Conservation (phyloP, 129 eudicot genomes). For the Chrysanthemum lavandulifolium region DNA sequence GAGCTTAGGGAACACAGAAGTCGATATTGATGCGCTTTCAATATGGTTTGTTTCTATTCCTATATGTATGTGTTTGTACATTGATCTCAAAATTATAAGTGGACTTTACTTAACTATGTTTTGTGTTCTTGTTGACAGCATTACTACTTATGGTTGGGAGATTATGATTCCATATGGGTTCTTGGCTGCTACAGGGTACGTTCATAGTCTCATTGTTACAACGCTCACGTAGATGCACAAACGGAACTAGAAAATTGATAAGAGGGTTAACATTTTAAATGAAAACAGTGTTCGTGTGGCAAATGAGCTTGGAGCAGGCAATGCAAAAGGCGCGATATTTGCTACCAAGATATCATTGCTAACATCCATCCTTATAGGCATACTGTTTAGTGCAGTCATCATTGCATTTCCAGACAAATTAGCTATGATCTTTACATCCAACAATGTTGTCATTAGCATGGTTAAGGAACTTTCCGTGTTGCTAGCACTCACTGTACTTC, state of each 20-base stretch:
- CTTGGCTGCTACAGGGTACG: conserved; percentile 54
- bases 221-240: not conserved
- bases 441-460: conserved; percentile 30
- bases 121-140: conserved; percentile 20
- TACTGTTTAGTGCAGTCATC: conserved; percentile 32
- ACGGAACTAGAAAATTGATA: not conserved
- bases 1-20: conserved; percentile 29
- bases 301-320: conserved; percentile 56
- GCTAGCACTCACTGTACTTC: too few species aligned
- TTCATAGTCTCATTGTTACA: not conserved
- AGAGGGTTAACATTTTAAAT: not conserved
- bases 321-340: conserved; percentile 43
- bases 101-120: too few species aligned
- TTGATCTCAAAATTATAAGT: too few species aligned
- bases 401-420: conserved; percentile 39
- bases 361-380: conserved; percentile 38
- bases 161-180: conserved; percentile 54
- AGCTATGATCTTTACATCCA: conserved; percentile 52
- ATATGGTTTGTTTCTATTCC: conserved; percentile 23
- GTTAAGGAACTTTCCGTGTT: too few species aligned
- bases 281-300: conserved; percentile 46
- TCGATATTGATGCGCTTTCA: conserved; percentile 42
- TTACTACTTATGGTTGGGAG: conserved; percentile 50
- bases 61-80: not conserved
- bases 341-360: conserved; percentile 38